These are phyloP conservation scores for Pichia kudriavzevii DNA, from an alignment of 1,139 yeast genomes.

Conservation along the genomic window DNA sequence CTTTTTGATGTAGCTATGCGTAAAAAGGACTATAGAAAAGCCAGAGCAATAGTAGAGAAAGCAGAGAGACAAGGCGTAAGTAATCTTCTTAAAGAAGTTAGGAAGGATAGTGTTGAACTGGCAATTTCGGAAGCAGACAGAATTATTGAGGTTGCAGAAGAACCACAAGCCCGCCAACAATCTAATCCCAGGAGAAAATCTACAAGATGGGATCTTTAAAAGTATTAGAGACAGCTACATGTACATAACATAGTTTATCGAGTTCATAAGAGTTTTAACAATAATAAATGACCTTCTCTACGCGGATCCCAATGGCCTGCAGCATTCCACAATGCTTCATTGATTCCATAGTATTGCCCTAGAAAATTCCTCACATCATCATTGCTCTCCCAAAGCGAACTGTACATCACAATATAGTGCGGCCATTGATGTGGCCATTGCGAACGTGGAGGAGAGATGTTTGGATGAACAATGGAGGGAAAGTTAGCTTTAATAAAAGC, in stretches of 20 bases:
- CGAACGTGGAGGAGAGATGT: slow-evolving; percentile 3
- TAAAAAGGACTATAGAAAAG: slow-evolving; percentile 20
- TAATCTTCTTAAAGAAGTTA: slow-evolving; percentile 5
- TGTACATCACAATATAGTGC: slow-evolving; percentile 62
- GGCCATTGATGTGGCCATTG: slow-evolving; percentile 54
- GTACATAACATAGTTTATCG: background rate
- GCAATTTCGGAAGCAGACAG: background rate
- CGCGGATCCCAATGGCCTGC: slow-evolving; percentile 72
- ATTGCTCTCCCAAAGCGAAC: slow-evolving; percentile 22
- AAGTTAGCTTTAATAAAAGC: slow-evolving; percentile 42
- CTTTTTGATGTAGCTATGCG: slow-evolving; percentile 47
- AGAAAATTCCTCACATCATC: slow-evolving; percentile 1
- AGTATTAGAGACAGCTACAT: no score
- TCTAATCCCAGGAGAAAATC: no score
- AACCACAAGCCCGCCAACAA: no score
- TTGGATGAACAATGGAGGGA: slow-evolving; percentile 16
- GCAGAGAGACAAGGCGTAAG: slow-evolving; percentile 11
- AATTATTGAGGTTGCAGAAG: background rate
- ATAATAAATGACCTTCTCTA: slow-evolving; percentile 66
- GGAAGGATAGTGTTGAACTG: slow-evolving; percentile 7
- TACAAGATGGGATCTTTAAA: slow-evolving; percentile 19
- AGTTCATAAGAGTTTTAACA: slow-evolving; percentile 3
- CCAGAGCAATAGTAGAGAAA: slow-evolving; percentile 13
- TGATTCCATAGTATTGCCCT: slow-evolving; percentile 2
- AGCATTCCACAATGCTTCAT: slow-evolving; percentile 10